Evolutionary conservation across 2,329 filamentous ascomycete genomes (phyloP).

Genomic region (Colletotrichum ledebouriae): DNA sequence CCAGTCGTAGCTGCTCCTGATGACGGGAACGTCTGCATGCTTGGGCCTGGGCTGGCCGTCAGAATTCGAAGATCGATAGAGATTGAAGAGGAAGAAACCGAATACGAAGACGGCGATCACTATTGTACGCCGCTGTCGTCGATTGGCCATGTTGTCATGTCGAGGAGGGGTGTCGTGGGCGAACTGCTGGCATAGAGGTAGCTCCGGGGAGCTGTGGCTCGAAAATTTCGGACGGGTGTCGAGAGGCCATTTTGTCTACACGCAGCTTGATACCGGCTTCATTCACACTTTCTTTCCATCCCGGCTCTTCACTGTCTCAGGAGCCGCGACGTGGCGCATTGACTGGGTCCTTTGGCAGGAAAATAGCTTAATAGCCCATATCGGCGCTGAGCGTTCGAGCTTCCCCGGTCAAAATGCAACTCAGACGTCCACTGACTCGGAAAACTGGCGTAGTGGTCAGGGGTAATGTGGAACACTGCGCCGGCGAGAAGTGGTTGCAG

Average conservation of each 20-base stretch:
- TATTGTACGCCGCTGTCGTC: constrained; percentile 40
- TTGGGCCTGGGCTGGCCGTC: constrained; percentile 11
- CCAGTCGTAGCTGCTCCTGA: constrained; percentile 42
- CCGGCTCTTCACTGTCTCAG: constrained; percentile 10
- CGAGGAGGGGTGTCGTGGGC: background rate
- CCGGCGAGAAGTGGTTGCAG: background rate
- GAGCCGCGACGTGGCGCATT: constrained; percentile 25
- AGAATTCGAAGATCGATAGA: background rate
- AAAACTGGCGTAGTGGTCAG: constrained; percentile 5
- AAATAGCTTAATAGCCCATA: constrained; percentile 6
- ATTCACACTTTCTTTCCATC: background rate
- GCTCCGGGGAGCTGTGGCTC: constrained; percentile 5
- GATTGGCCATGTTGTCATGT: constrained; percentile 41
- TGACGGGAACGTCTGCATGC: constrained; percentile 27
- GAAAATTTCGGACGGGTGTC: background rate
- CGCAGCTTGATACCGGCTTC: constrained; percentile 10
- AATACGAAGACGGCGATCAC: constrained; percentile 36
- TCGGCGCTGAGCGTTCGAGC: background rate
- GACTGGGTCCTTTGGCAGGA: constrained; percentile 5
- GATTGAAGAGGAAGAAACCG: constrained; percentile 24
- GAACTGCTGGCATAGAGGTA: background rate
- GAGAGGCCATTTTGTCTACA: constrained; percentile 1
- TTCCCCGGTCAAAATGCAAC: constrained; percentile 8
- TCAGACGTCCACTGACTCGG: background rate
- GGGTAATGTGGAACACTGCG: background rate